Percentiles rank a stretch among this genome's conserved stretches.
Conservation (phyloP, 805 yeast species). For the Barnettozyma siamensis region DNA sequence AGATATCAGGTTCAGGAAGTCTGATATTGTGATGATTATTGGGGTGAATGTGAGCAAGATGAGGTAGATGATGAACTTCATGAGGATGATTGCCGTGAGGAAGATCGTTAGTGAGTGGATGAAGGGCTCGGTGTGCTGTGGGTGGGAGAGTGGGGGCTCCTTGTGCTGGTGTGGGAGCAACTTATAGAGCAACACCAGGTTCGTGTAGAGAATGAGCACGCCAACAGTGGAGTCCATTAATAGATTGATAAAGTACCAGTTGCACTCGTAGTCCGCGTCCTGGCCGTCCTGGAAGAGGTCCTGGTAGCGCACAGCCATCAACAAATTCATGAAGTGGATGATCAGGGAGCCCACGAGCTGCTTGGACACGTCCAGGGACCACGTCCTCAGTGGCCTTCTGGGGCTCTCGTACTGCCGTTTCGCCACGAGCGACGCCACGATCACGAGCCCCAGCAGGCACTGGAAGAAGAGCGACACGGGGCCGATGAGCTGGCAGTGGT, state of each 20-base stretch:
- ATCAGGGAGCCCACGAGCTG: constrained; percentile 86
- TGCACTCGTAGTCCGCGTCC: constrained; percentile 66
- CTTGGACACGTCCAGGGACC: constrained; percentile 87
- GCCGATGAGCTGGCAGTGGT: constrained; percentile 63
- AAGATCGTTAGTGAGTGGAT: constrained; percentile 58
- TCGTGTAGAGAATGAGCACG: constrained; percentile 68
- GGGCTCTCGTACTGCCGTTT: constrained; percentile 81
- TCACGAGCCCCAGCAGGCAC: constrained; percentile 65
- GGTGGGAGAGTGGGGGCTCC: constrained; percentile 41
- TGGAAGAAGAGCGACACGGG: constrained; percentile 84
- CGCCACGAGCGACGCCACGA: constrained; percentile 64
- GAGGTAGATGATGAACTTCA: constrained; percentile 57
- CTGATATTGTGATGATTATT: constrained; percentile 66
- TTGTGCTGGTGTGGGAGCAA: constrained; percentile 43
- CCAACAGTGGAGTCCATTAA: constrained; percentile 92
- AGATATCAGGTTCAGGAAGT: constrained; percentile 29
- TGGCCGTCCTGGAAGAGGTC: constrained; percentile 30
- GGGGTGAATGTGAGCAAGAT: constrained; percentile 37
- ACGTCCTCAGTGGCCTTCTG: constrained; percentile 79
- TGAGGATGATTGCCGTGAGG: constrained; percentile 51
- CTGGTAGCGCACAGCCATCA: constrained; percentile 50
- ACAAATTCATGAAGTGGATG: constrained; percentile 72
- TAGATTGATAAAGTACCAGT: constrained; percentile 88
- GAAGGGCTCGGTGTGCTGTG: constrained; percentile 34
- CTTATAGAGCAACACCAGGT: constrained; percentile 46